These are phyloP conservation scores for Metschnikowia dekortorum DNA, from an alignment of 805 yeast genomes.

Conservation along the genomic window DNA sequence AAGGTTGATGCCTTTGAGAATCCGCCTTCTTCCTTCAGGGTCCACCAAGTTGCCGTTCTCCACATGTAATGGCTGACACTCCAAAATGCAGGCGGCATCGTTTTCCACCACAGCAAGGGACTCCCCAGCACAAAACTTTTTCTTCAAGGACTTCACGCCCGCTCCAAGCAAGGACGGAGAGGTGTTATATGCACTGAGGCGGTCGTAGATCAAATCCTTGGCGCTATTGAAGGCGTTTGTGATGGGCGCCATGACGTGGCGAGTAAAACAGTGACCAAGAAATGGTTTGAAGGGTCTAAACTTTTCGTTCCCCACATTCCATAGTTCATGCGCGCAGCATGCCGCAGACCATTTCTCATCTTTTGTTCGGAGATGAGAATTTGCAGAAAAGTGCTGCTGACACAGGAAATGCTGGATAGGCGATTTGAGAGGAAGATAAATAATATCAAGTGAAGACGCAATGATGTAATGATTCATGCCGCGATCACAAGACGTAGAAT, in stretches of 20 bases:
- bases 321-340: constrained; percentile 1
- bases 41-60: constrained; percentile 58
- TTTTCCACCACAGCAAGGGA: constrained; percentile 7
- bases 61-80: constrained; percentile 23
- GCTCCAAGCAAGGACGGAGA: constrained; percentile 22
- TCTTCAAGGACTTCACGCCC: constrained; percentile 27
- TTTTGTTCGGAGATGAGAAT: not conserved
- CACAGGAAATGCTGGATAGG: not conserved
- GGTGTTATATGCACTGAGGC: constrained; percentile 27
- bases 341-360: not conserved
- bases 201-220: constrained; percentile 15
- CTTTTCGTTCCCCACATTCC: constrained; percentile 3
- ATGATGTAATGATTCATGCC: too few species aligned
- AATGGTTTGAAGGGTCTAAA: not conserved
- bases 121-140: constrained; percentile 16
- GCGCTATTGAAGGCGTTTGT: not conserved
- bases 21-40: constrained; percentile 55
- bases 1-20: constrained; percentile 74
- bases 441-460: too few species aligned
- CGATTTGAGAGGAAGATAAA: not conserved
- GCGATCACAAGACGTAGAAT: too few species aligned
- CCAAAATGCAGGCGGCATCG: constrained; percentile 10
- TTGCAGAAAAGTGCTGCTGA: not conserved
- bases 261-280: not conserved
- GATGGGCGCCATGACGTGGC: constrained; percentile 2